Conservation (phyloP, 2,329 filamentous ascomycete species). For the Zalaria sp. region DNA sequence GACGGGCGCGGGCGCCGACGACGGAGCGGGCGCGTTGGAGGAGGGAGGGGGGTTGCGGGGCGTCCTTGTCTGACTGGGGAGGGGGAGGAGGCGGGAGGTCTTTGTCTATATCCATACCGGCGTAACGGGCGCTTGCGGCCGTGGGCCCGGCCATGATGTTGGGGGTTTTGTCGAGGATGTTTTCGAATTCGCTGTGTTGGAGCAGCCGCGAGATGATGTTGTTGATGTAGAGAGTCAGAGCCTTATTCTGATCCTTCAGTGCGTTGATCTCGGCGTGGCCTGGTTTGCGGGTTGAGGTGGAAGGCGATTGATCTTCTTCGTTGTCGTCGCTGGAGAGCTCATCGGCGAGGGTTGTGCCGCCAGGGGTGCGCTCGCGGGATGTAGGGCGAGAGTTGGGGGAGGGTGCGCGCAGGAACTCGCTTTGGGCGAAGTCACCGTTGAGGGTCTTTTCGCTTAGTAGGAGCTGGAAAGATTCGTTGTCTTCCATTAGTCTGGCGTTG, state of each 20-base stretch:
- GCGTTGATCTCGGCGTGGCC: constrained; percentile 67
- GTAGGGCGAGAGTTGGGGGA: constrained; percentile 15
- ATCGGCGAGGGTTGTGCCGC: constrained; percentile 62
- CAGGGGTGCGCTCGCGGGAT: constrained; percentile 20
- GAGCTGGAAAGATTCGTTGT: constrained; percentile 96
- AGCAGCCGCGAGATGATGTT: constrained; percentile 94
- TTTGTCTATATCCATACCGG: constrained; percentile 50
- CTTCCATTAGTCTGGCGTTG: constrained; percentile 91
- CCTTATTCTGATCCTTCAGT: constrained; percentile 90
- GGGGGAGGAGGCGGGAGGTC: constrained; percentile 67
- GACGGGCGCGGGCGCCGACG: constrained; percentile 23
- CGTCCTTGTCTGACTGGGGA: constrained; percentile 36
- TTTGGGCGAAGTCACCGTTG: constrained; percentile 80
- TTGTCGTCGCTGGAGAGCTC: constrained; percentile 55
- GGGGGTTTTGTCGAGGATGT: constrained; percentile 72
- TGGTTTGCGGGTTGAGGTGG: constrained; percentile 45
- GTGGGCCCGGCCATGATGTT: constrained; percentile 38
- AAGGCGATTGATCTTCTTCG: constrained; percentile 30
- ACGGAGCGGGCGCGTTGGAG: constrained; percentile 48
- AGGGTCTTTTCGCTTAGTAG: constrained; percentile 89
- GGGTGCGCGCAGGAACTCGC: constrained; percentile 55
- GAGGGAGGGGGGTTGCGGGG: constrained; percentile 23
- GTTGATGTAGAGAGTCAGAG: constrained; percentile 93
- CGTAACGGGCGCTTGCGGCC: neutral
- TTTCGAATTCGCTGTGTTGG: constrained; percentile 88